Evolutionary conservation across 2,329 filamentous ascomycete species (phyloP), one percentile per base, ranked within the genome.

Genomic region (Penicillium sp.): DNA sequence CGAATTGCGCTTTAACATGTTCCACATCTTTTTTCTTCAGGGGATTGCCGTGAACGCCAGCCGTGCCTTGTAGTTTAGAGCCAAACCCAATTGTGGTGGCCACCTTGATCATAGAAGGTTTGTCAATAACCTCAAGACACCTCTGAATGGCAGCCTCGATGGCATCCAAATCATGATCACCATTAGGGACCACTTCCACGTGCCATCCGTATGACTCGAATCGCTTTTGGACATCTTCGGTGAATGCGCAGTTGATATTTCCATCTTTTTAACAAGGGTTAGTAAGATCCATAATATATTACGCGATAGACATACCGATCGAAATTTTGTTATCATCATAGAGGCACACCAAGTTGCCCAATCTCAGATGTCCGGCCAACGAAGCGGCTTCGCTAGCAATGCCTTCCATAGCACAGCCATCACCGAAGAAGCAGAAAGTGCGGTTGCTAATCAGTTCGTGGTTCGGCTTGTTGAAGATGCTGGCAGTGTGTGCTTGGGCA

Each of bases 251-350:
- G 62, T 83, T 79, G 2, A 83, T 73, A 3, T 75, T 76, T 2
- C 81, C 81, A 56, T 84, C 81, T 59, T 80, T 83, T 32, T 10
- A n/a, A n/a, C n/a, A n/a, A n/a, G n/a, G n/a, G n/a, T n/a, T n/a
- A n/a, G n/a, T n/a, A n/a, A n/a, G n/a, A n/a, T n/a, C n/a, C n/a
- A n/a, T n/a, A n/a, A n/a, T n/a, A n/a, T n/a, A n/a, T n/a, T n/a
- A n/a, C n/a, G n/a, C n/a, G n/a, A n/a, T n/a, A n/a, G 31, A 32
- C 31, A 5, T 10, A 32, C 31, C 31, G 31, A 32, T 32, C 2
- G 80, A 83, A 40, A 83, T 69, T 57, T 80, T 75, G 63, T 84
- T 83, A 67, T 84, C 83, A 56, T 84, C 82, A 58, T 83, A 84
- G 42, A 82, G 76, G 18, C 83, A 67, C 4, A 77, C 76, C 1